Evolutionary conservation across 1,139 yeast species (phyloP), one percentile per base, ranked within the genome.

Genomic region (Kodamaea sp.): DNA sequence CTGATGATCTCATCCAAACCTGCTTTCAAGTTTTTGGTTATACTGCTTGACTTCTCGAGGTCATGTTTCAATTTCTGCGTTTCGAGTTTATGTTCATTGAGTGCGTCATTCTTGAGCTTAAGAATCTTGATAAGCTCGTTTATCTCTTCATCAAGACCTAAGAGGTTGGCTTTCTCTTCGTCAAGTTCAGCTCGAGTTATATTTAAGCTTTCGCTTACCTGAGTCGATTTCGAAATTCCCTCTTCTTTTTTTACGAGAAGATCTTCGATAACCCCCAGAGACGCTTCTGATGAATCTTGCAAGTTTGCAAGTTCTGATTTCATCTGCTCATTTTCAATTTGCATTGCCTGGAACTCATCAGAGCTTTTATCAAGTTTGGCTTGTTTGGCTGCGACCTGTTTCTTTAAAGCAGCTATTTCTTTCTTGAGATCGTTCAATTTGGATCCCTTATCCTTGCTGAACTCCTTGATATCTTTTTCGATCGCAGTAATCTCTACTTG

Each of bases 401-500:
- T 44, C 13, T 70, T 61, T 30, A 83, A 54, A 5, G 42, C 30
- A 2, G 55, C 52, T 9, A 84, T 67, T 44, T 85, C 90, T 16
- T 57, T 49, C 49, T 80, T 78, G 36, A 94, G 64, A 46, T 84
- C 78, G 35, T 78, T 77, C 39, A 94, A 69, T 56, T 92, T 94
- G 1, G 83, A 76, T 1, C 90, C 88, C 48, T 89, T 90, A 56
- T 94, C 86, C 36, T 66, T 70, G 41, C 77, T 78, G 57, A 90
- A 90, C 48, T 94, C 98, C 34, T 71, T 68, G 68, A 89, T 86
- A 56, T 94, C 98, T 22, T 67, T 73, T 51, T 85, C 88, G 37
- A 87, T 80, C 5, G 56, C 56, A 7, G 51, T 44, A n/a, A 87
- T 74, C 26, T 81, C 86, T 1, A 41, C 37, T 26, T 60, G 48